These are phyloP conservation scores for Neopestalotiopsis sp. DNA, from an alignment of 2,329 filamentous ascomycete species.

Conservation along the genomic window DNA sequence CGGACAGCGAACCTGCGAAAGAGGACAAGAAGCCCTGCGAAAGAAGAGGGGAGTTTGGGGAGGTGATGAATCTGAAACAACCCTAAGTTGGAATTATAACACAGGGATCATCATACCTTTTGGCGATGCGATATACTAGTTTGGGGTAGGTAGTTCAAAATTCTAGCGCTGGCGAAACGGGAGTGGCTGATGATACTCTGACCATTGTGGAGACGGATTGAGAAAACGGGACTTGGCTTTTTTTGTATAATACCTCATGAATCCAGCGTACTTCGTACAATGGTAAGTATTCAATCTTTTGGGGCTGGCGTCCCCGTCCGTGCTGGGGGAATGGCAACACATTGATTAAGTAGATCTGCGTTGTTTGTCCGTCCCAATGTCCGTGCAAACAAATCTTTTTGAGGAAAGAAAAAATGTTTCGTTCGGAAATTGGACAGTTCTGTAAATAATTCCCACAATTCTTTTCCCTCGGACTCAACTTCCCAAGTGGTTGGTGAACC, in stretches of 20 bases:
- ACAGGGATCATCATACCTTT: not conserved
- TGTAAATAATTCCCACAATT: too few species aligned
- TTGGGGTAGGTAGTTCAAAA: not conserved
- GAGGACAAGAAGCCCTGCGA: not conserved
- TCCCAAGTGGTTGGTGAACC: too few species aligned
- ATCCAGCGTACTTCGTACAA: not conserved
- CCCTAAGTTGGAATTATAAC: not conserved
- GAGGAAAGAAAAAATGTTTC: too few species aligned
- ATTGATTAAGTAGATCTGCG: not conserved
- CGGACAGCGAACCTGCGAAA: not conserved
- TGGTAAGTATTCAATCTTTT: too few species aligned
- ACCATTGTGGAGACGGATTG: too few species aligned
- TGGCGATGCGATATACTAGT: not conserved
- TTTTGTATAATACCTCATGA: not conserved
- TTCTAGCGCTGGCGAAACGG: too few species aligned
- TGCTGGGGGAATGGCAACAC: not conserved
- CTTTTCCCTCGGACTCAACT: too few species aligned
- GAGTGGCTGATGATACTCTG: not conserved
- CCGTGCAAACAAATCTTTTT: too few species aligned
- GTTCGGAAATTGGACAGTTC: too few species aligned
- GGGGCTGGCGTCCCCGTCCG: not conserved
- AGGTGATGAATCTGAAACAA: conserved; percentile 13
- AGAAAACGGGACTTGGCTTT: not conserved
- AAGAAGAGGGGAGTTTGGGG: not conserved
- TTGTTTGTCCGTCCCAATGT: too few species aligned